Conservation (phyloP, 306 rosid genomes). For the Lathyrus oleraceus region DNA sequence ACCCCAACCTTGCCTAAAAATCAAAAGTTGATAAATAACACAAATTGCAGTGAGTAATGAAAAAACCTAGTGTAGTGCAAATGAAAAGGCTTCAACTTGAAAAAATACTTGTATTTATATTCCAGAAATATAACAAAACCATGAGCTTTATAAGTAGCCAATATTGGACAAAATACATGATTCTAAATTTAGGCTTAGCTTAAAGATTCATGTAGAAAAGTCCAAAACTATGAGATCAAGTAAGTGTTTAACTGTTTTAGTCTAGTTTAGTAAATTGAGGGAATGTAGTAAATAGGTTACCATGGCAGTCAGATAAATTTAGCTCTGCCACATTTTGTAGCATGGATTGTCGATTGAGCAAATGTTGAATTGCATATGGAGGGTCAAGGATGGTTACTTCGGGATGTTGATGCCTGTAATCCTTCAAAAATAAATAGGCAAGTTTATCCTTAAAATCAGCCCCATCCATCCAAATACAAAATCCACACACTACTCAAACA, state of each 20-base stretch:
- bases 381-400: constrained; percentile 54
- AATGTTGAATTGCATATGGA: constrained; percentile 49
- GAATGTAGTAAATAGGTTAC: constrained; percentile 36
- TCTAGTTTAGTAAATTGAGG: neutral
- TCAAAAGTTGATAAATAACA: constrained; percentile 1
- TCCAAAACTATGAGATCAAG: constrained; percentile 5
- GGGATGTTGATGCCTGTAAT: constrained; percentile 44
- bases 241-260: neutral
- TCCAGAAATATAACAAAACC: neutral
- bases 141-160: neutral
- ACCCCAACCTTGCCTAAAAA: constrained; percentile 50
- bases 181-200: neutral
- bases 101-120: neutral
- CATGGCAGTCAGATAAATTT: constrained; percentile 50
- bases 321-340: constrained; percentile 54
- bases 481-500: neutral
- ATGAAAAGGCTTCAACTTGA: neutral
- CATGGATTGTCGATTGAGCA: constrained; percentile 60
- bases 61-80: constrained; percentile 14
- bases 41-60: neutral
- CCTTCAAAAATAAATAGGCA: constrained; percentile 41
- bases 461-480: neutral
- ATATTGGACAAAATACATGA: constrained; percentile 9
- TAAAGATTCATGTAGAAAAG: constrained; percentile 12
- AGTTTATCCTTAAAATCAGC: neutral